Percentiles rank a stretch among this genome's conserved stretches.
Conservation (phyloP, 371 early-diverging fungal species). For the Thermomucor indicae-seudaticae region DNA sequence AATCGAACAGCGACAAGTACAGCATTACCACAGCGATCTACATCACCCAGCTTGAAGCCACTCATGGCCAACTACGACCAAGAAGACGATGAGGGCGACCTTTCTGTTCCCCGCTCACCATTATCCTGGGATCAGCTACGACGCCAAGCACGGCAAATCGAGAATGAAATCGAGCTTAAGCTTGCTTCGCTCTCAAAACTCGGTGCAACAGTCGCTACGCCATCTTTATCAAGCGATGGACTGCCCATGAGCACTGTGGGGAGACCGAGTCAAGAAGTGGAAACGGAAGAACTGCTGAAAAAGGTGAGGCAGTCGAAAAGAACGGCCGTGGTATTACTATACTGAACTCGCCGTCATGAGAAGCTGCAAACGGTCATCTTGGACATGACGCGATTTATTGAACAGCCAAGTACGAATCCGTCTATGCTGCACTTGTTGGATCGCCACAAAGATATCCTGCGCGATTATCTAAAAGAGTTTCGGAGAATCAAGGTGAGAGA, state of each 20-base stretch:
- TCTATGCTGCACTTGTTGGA: conserved; percentile 69
- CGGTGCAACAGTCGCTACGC: conserved; percentile 20
- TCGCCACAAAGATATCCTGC: conserved; percentile 67
- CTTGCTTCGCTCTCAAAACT: conserved; percentile 43
- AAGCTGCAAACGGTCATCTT: conserved; percentile 57
- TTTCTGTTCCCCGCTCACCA: conserved; percentile 11
- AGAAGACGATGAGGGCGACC: conserved; percentile 15
- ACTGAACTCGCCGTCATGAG: too few species aligned
- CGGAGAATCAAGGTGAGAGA: conserved; percentile 52
- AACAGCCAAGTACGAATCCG: conserved; percentile 54
- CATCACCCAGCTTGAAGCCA: too few species aligned
- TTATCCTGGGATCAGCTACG: conserved; percentile 63
- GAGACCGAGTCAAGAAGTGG: conserved; percentile 46
- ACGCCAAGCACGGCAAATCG: conserved; percentile 63
- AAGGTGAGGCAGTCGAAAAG: too few species aligned
- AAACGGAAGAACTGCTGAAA: conserved; percentile 54
- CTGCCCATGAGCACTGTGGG: conserved; percentile 8
- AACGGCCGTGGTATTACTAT: too few species aligned
- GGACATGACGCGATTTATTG: conserved; percentile 49
- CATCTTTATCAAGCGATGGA: neutral
- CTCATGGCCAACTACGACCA: conserved; percentile 3
- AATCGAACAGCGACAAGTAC: too few species aligned
- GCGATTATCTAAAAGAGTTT: conserved; percentile 68
- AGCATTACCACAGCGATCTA: too few species aligned
- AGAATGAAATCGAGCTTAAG: conserved; percentile 63